These are phyloP conservation scores for Saccharum officinarum DNA, from an alignment of 176 grass and related monocot genomes.

Conservation along the genomic window DNA sequence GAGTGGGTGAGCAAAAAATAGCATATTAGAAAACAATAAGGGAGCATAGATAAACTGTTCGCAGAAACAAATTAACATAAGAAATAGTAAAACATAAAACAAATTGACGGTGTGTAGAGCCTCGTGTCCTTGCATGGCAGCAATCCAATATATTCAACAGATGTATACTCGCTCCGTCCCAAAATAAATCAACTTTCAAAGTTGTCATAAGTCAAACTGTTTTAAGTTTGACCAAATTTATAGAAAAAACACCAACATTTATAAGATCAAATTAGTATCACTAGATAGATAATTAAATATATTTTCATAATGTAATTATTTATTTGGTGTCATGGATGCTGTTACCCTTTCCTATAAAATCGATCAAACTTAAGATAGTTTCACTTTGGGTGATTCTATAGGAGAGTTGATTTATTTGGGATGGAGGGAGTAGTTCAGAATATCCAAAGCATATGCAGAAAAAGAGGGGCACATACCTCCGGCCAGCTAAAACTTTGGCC, in stretches of 20 bases:
- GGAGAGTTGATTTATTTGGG: not conserved
- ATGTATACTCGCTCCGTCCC: not conserved
- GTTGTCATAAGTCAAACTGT: not conserved
- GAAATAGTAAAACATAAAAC: not conserved
- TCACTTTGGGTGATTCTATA: not conserved
- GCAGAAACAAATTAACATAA: not conserved
- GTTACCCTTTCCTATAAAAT: not conserved
- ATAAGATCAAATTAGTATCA: not conserved
- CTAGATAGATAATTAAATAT: not conserved
- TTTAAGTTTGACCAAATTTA: not conserved
- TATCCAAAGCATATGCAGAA: not conserved
- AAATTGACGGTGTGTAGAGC: not conserved
- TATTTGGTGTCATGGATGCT: not conserved
- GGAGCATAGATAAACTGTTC: not conserved
- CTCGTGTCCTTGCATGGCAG: not conserved
- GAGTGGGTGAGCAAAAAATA: not conserved
- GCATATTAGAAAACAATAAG: not conserved
- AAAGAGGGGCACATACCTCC: conserved; percentile 51
- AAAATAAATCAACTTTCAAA: not conserved
- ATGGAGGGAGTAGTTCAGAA: not conserved
- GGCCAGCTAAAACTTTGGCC: conserved; percentile 92
- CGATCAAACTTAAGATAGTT: not conserved
- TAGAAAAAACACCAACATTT: not conserved
- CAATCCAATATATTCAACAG: not conserved
- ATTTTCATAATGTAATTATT: not conserved